Conservation (phyloP, 2,329 filamentous ascomycete genomes). For the Myriosclerotinia scirpicola region DNA sequence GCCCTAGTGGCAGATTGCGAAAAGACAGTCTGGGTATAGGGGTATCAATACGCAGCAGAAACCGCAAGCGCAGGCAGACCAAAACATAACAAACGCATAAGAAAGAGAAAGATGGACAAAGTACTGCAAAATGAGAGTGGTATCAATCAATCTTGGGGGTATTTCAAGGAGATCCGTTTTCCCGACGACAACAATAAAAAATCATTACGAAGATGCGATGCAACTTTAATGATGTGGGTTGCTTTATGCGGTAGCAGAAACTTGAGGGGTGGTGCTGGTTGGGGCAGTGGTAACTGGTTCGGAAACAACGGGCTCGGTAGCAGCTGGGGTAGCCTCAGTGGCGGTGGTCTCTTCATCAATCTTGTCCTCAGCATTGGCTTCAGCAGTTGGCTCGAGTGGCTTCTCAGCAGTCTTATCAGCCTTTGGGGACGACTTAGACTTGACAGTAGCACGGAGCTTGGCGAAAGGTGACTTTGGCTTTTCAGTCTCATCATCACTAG, state of each 20-base stretch:
- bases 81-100: slow-evolving; percentile 33
- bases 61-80: slow-evolving; percentile 33
- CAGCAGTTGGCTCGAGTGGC: slow-evolving; percentile 37
- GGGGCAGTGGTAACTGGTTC: slow-evolving; percentile 33
- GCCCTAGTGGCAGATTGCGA: slow-evolving; percentile 44
- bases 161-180: slow-evolving; percentile 43
- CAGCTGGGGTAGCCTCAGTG: slow-evolving; percentile 35
- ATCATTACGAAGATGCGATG: slow-evolving; percentile 20
- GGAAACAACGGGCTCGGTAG: slow-evolving; percentile 28
- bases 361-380: slow-evolving; percentile 26
- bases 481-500: slow-evolving; percentile 48
- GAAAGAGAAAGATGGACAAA: slow-evolving; percentile 28
- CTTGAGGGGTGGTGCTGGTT: slow-evolving; percentile 34
- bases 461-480: slow-evolving; percentile 41
- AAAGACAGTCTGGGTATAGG: slow-evolving; percentile 44
- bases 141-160: slow-evolving; percentile 43
- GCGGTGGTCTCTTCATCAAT: slow-evolving; percentile 36
- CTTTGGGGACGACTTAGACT: slow-evolving; percentile 42
- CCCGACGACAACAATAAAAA: slow-evolving; percentile 37
- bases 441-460: slow-evolving; percentile 42
- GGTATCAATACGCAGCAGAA: slow-evolving; percentile 43
- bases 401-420: slow-evolving; percentile 50
- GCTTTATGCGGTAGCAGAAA: slow-evolving; percentile 40
- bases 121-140: slow-evolving; percentile 43
- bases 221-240: slow-evolving; percentile 16